Evolutionary conservation across 495 filamentous ascomycete species (phyloP).

Genomic region (Talaromyces trachyspermus): DNA sequence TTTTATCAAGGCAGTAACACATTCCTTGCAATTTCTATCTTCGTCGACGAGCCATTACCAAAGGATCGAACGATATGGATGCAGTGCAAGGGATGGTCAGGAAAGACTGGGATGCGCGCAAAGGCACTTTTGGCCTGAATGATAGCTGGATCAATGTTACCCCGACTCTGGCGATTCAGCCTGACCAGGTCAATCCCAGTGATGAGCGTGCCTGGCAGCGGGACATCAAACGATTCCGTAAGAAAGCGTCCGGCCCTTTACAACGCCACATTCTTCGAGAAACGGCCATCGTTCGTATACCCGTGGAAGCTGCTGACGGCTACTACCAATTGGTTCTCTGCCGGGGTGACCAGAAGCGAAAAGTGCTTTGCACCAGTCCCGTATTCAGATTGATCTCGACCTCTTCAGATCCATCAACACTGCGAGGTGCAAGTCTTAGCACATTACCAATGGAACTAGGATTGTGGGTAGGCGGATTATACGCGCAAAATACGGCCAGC

Average conservation of each 20-base stretch:
- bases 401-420: slow-evolving; percentile 47
- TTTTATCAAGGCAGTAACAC: slow-evolving; percentile 58
- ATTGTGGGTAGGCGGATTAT: slow-evolving; percentile 46
- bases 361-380: slow-evolving; percentile 55
- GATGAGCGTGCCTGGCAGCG: slow-evolving; percentile 61
- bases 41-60: slow-evolving; percentile 50
- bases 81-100: slow-evolving; percentile 58
- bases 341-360: slow-evolving; percentile 36
- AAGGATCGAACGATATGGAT: slow-evolving; percentile 54
- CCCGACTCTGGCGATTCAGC: slow-evolving; percentile 37
- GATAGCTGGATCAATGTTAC: slow-evolving; percentile 60
- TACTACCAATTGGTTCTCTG: slow-evolving; percentile 62
- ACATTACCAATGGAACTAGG: slow-evolving; percentile 59
- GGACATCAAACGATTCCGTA: slow-evolving; percentile 53
- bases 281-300: slow-evolving; percentile 56
- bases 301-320: slow-evolving; percentile 53
- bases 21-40: slow-evolving; percentile 53
- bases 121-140: slow-evolving; percentile 50
- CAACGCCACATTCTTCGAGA: slow-evolving; percentile 48
- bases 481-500: slow-evolving; percentile 42
- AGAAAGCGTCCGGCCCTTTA: slow-evolving; percentile 34
- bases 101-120: slow-evolving; percentile 59
- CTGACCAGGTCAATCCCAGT: slow-evolving; percentile 35
- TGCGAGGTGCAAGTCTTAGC: slow-evolving; percentile 56
- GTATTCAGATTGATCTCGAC: slow-evolving; percentile 58